Evolutionary conservation across 345 rosid species (phyloP).

Genomic region (Eucalyptus sp.): DNA sequence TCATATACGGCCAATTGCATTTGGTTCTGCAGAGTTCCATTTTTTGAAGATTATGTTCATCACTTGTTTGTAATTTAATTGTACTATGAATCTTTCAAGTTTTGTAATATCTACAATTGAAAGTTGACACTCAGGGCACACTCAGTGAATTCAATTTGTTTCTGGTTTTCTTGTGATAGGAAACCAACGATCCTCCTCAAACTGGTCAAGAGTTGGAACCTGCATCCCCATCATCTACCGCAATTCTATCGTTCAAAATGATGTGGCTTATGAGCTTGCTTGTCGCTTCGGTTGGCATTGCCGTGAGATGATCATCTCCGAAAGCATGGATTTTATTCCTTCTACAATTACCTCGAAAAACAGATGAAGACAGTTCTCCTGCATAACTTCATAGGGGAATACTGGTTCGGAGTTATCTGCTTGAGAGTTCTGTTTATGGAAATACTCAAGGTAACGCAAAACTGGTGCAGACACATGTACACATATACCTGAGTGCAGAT

Average conservation of each 20-base stretch:
- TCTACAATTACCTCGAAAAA: neutral
- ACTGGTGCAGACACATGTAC: neutral
- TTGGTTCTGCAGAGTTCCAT: neutral
- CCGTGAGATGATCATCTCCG: neutral
- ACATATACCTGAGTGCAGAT: neutral
- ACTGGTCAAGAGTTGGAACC: neutral
- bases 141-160: neutral
- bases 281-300: neutral
- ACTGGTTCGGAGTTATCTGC: neutral
- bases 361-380: neutral
- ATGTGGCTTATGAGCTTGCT: neutral
- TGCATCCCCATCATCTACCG: neutral
- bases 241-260: neutral
- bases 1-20: neutral
- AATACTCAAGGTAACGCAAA: neutral
- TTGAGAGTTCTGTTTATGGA: neutral
- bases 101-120: neutral
- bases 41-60: neutral
- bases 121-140: fast-evolving
- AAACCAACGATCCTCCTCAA: neutral
- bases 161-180: neutral
- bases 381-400: neutral
- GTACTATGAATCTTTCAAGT: neutral
- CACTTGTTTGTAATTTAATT: neutral
- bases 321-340: neutral